Evolutionary conservation across 495 filamentous ascomycete genomes (phyloP).

Genomic region (Hypomontagnella monticulosa): DNA sequence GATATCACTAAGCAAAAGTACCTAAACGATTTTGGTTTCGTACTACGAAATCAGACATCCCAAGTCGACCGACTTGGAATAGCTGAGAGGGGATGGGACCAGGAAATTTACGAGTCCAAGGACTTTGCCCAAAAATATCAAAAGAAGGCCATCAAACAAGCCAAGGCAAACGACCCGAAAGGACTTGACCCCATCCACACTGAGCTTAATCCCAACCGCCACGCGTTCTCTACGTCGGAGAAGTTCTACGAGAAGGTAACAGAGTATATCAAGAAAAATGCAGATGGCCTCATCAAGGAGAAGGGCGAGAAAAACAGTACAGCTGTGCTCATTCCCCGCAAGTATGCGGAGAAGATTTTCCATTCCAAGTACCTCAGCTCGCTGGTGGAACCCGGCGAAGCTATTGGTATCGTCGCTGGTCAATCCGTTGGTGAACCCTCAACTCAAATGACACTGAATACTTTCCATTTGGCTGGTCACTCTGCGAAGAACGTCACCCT

Average conservation of each 20-base stretch:
- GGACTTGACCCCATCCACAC: constrained; percentile 81
- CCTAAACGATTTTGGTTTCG: constrained; percentile 88
- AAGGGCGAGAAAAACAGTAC: constrained; percentile 67
- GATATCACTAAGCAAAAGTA: constrained; percentile 95
- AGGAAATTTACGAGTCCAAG: constrained; percentile 60
- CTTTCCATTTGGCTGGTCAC: constrained; percentile 99
- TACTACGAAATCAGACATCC: constrained; percentile 76
- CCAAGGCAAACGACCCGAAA: constrained; percentile 71
- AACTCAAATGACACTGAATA: constrained; percentile 99
- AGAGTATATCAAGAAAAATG: constrained; percentile 79
- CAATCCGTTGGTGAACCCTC: constrained; percentile 97
- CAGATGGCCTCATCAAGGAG: constrained; percentile 77
- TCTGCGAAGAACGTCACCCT: constrained; percentile 98
- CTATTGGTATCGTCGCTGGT: constrained; percentile 96
- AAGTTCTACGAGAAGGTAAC: constrained; percentile 71
- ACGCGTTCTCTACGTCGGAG: constrained; percentile 89
- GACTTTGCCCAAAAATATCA: constrained; percentile 77
- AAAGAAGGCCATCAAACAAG: constrained; percentile 79
- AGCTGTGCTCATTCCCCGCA: constrained; percentile 63
- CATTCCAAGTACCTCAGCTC: constrained; percentile 93
- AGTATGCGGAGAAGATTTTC: constrained; percentile 82
- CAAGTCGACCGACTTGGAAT: constrained; percentile 53
- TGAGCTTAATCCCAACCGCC: constrained; percentile 75
- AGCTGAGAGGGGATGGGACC: constrained; percentile 50
- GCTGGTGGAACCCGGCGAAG: constrained; percentile 93